phyloP scores from a whole-genome alignment of 345 rosid species.

The Gossypium anomalum region DNA sequence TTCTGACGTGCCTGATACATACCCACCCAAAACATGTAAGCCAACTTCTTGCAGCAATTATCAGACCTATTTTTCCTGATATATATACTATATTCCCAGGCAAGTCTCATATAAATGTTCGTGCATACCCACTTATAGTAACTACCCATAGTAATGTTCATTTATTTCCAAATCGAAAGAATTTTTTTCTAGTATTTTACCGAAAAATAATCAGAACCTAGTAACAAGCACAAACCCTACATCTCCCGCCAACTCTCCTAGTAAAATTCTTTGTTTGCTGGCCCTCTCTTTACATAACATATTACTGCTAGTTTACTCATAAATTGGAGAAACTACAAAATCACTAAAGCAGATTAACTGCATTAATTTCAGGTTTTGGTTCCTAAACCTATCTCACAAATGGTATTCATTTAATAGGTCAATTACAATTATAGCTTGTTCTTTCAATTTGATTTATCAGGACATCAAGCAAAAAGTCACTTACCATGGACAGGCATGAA shows the following conservation, averaged over 20 bases:
- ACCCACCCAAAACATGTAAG: background rate
- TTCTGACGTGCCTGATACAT: background rate
- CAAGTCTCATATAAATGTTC: background rate
- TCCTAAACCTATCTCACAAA: background rate
- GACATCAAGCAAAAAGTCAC: conserved; percentile 4
- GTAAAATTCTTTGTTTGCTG: background rate
- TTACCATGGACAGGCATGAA: conserved; percentile 95
- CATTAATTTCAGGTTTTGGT: background rate
- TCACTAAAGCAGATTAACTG: background rate
- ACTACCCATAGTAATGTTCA: background rate
- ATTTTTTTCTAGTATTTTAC: background rate
- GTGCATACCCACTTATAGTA: background rate
- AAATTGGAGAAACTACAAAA: background rate
- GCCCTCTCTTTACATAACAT: background rate
- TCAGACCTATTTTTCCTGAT: background rate
- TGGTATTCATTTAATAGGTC: background rate
- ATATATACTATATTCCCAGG: background rate
- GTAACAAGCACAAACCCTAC: background rate
- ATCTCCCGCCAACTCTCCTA: background rate
- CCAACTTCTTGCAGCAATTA: background rate
- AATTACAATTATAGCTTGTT: background rate
- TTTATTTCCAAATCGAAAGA: conserved; percentile 1
- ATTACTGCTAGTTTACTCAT: background rate
- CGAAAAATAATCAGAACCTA: background rate
- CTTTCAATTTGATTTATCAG: background rate